Evolutionary conservation across 179 eudicot species (phyloP), one percentile per base, ranked within the genome.

Genomic region (Camellia oleifera): DNA sequence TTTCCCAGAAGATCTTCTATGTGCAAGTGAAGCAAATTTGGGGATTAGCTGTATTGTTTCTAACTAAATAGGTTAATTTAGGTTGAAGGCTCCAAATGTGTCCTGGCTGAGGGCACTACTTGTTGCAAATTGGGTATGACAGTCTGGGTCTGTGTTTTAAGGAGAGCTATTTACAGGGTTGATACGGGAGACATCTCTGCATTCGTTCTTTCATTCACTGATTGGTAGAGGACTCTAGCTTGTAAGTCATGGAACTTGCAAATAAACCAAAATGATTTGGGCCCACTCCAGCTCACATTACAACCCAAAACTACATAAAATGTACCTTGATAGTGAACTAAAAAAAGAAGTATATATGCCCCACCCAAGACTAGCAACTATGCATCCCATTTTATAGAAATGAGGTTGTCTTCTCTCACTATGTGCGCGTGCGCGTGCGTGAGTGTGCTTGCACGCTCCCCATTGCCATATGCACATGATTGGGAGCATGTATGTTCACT

Each of bases 41-140:
- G 32, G 70, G 13, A 68, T 13, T 40, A 4, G 10, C 44, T 10
- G 4, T 23, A 20, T 63, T 12, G 32, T 26, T 64, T 23, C 40
- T 20, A 12, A 45, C 23, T 44, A 17, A 68, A 42, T 69, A 15
- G 18, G 4, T 69, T 46, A 9, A 50, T 5, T 71, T 20, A 71
- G 75, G 75, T 71, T n/a, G 9, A 32, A 70, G 58, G 40, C 57
- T 48, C 58, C 57, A 53, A 70, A 70, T 9, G 40, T 48, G 53
- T 32, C 40, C 40, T 32, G 40, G 40, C 20, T 68, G 44, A 68
- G 50, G 72, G 72, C 17, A 45, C 23, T 69, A 45, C 54, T 45
- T 9, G 53, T 45, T 0, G 3, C 26, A 69, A 69, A 71, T 40
- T 50, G 0, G 15, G 7, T 20, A 48, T 18, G 9, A 58, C 20